Percentiles rank a stretch among this genome's conserved stretches.
These are phyloP conservation scores for Apophysomyces elegans DNA, from an alignment of 371 early-diverging fungal genomes.

Conservation along the genomic window DNA sequence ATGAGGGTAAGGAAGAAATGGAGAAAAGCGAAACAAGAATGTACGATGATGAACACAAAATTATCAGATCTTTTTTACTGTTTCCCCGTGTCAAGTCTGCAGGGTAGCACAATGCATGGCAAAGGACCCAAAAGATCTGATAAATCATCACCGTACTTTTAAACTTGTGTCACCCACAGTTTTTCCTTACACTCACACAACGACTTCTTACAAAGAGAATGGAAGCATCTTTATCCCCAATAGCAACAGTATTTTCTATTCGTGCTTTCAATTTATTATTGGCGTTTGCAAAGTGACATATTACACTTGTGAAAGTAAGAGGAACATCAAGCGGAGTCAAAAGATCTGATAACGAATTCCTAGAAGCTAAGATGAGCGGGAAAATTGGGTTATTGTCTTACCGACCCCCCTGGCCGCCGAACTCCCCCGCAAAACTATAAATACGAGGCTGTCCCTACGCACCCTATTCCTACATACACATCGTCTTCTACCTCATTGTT, in stretches of 20 bases:
- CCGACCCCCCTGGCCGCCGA: constrained; percentile 1
- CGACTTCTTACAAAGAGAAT: too few relatives aligned
- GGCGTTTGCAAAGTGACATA: too few relatives aligned
- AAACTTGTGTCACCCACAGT: not conserved
- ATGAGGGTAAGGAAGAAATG: not conserved
- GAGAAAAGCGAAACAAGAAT: not conserved
- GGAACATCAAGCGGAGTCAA: constrained; percentile 4
- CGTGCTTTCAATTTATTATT: too few relatives aligned
- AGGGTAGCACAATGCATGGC: constrained; percentile 1
- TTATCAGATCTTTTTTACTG: constrained; percentile 8
- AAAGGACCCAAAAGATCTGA: constrained; percentile 6
- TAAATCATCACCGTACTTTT: constrained; percentile 1
- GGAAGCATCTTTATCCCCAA: too few relatives aligned
- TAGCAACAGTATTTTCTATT: too few relatives aligned
- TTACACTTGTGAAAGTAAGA: not conserved
- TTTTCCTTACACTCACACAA: too few relatives aligned
- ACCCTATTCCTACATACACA: not conserved
- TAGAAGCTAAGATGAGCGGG: not conserved
- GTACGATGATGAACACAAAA: not conserved
- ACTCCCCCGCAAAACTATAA: constrained; percentile 9
- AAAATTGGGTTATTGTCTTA: not conserved
- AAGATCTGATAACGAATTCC: constrained; percentile 10
- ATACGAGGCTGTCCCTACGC: not conserved
- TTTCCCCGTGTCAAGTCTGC: not conserved
- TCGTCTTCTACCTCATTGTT: not conserved